Conservation (phyloP, 139 green algal species). For the Chlamydomonas urium region DNA sequence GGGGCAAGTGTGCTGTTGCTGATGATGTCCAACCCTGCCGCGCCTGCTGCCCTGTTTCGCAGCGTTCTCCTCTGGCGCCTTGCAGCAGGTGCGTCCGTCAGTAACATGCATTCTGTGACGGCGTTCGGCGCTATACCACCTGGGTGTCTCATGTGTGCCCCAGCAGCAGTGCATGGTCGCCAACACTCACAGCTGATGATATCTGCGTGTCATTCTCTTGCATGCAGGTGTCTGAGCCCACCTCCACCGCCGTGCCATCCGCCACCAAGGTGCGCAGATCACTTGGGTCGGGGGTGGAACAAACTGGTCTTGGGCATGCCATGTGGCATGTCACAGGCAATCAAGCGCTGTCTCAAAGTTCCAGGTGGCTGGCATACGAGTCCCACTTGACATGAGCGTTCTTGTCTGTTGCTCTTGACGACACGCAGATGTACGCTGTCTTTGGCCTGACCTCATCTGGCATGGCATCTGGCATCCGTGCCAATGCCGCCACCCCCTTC, state of each 20-base stretch:
- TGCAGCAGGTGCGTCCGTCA: not conserved
- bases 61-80: not conserved
- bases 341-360: no score
- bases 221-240: not conserved
- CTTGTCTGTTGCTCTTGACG: not conserved
- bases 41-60: not conserved
- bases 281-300: not conserved
- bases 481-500: constrained; percentile 18
- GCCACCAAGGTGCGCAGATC: not conserved
- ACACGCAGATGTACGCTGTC: constrained; percentile 21
- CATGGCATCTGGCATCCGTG: constrained; percentile 25
- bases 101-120: no score
- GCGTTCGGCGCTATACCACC: not conserved
- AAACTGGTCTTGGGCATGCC: not conserved
- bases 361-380: not conserved
- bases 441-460: constrained; percentile 12
- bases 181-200: not conserved
- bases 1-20: not conserved
- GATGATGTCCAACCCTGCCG: no score
- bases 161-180: not conserved
- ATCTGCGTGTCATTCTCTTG: not conserved
- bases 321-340: not conserved
- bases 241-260: not conserved
- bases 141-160: not conserved
- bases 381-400: not conserved